Evolutionary conservation across 1,139 yeast genomes (phyloP).

Genomic region (Pichia sp.): DNA sequence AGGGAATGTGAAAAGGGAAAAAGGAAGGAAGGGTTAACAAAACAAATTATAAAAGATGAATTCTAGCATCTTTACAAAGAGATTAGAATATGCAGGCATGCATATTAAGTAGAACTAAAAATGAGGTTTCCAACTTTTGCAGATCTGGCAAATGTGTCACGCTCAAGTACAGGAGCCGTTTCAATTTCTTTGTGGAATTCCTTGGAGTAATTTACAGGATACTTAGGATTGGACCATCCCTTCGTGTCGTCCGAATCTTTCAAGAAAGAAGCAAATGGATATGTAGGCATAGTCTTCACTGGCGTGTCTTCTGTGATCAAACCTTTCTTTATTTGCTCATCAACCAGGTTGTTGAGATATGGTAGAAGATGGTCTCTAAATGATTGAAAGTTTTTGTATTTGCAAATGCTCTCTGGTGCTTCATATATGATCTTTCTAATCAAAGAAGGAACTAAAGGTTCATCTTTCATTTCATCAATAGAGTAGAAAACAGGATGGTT

Average conservation of each 20-base stretch:
- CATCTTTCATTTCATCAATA: constrained; percentile 74
- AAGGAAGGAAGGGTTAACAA: background rate
- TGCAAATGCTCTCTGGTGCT: constrained; percentile 61
- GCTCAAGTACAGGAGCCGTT: constrained; percentile 23
- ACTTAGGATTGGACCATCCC: constrained; percentile 45
- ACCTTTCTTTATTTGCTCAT: constrained; percentile 55
- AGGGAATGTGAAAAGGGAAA: too few species aligned
- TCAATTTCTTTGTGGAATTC: constrained; percentile 24
- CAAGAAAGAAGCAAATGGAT: constrained; percentile 53
- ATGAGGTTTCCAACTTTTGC: constrained; percentile 11
- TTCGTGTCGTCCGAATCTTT: constrained; percentile 33
- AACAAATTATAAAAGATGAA: background rate
- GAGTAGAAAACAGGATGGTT: constrained; percentile 67
- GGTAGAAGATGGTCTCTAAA: constrained; percentile 57
- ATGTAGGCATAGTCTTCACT: constrained; percentile 53
- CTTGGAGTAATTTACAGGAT: constrained; percentile 23
- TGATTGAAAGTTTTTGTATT: constrained; percentile 56
- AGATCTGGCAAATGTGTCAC: constrained; percentile 21
- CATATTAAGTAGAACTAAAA: constrained; percentile 3
- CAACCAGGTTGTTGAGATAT: constrained; percentile 52
- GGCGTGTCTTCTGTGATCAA: constrained; percentile 55
- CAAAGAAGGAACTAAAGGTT: constrained; percentile 66
- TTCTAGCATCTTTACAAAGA: background rate
- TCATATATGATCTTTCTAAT: constrained; percentile 58
- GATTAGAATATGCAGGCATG: background rate